phyloP scores from a whole-genome alignment of 2,329 filamentous ascomycete species.

The Colletotrichum cereale region DNA sequence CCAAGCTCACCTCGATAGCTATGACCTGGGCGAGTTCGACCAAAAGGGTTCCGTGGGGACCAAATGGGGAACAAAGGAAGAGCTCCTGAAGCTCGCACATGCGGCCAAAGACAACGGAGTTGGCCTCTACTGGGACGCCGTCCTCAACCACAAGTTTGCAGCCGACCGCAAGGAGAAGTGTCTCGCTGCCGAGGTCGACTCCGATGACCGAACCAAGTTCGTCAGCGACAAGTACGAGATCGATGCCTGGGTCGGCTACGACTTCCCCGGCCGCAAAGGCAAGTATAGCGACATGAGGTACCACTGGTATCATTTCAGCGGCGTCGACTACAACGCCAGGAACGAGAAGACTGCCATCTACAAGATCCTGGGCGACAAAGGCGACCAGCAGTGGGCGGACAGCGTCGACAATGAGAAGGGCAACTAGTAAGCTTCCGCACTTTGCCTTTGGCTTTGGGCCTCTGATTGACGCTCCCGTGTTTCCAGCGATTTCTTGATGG shows the following conservation, averaged over 20 bases:
- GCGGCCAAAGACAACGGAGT: slow-evolving; percentile 68
- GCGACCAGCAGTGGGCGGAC: slow-evolving; percentile 72
- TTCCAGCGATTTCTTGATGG: slow-evolving; percentile 76
- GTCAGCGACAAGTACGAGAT: slow-evolving; percentile 72
- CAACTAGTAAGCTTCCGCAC: slow-evolving; percentile 65
- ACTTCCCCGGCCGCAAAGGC: slow-evolving; percentile 73
- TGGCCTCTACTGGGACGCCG: slow-evolving; percentile 78
- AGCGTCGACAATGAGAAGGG: slow-evolving; percentile 71
- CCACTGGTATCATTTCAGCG: slow-evolving; percentile 78
- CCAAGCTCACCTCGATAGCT: slow-evolving; percentile 39
- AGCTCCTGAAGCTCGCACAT: slow-evolving; percentile 66
- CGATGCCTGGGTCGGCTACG: slow-evolving; percentile 77
- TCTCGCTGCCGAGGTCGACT: slow-evolving; percentile 73
- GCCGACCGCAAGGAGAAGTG: slow-evolving; percentile 76
- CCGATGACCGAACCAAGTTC: slow-evolving; percentile 68
- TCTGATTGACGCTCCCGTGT: slow-evolving; percentile 63
- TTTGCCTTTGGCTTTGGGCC: slow-evolving; percentile 74
- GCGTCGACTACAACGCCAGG: slow-evolving; percentile 74
- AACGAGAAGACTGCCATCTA: slow-evolving; percentile 74
- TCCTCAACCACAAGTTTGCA: slow-evolving; percentile 81
- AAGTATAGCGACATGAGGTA: slow-evolving; percentile 75
- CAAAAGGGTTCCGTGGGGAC: slow-evolving; percentile 75
- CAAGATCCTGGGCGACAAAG: slow-evolving; percentile 70
- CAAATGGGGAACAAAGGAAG: slow-evolving; percentile 78
- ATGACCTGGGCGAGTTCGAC: slow-evolving; percentile 80